Evolutionary conservation across 2,329 filamentous ascomycete genomes (phyloP).

Genomic region (Septoria petroselini): DNA sequence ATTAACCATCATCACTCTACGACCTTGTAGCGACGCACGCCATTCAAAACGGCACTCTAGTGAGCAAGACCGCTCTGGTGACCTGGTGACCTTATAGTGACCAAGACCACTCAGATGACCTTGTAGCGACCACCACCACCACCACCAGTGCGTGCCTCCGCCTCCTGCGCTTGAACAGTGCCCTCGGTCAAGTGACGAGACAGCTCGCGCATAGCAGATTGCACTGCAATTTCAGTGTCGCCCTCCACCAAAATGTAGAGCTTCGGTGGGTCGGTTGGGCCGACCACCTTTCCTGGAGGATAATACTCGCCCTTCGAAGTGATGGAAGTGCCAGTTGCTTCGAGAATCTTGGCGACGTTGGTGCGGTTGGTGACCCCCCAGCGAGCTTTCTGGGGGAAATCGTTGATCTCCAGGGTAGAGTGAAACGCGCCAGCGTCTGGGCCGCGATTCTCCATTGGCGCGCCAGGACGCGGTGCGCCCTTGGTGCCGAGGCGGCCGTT

Average conservation of each 20-base stretch:
- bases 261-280: constrained; percentile 75
- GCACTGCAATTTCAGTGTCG: constrained; percentile 89
- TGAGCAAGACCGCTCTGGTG: background rate
- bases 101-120: constrained; percentile 58
- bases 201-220: constrained; percentile 84
- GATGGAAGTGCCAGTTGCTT: constrained; percentile 90
- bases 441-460: constrained; percentile 97
- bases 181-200: constrained; percentile 85
- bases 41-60: background rate
- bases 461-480: constrained; percentile 79
- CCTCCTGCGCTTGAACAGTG: constrained; percentile 83
- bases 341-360: constrained; percentile 96
- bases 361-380: constrained; percentile 99
- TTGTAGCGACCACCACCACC: constrained; percentile 66
- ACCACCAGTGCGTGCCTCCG: constrained; percentile 72
- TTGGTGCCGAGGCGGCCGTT: constrained; percentile 85
- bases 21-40: no score
- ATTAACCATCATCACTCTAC: no score
- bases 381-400: constrained; percentile 96
- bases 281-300: constrained; percentile 73
- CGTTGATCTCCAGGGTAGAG: constrained; percentile 96
- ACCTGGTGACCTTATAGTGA: background rate
- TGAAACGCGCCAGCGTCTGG: constrained; percentile 96
- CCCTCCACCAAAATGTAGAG: constrained; percentile 97
- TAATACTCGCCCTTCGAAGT: constrained; percentile 97